phyloP scores from a whole-genome alignment of 306 rosid genomes.

The Cucumis cinereus region DNA sequence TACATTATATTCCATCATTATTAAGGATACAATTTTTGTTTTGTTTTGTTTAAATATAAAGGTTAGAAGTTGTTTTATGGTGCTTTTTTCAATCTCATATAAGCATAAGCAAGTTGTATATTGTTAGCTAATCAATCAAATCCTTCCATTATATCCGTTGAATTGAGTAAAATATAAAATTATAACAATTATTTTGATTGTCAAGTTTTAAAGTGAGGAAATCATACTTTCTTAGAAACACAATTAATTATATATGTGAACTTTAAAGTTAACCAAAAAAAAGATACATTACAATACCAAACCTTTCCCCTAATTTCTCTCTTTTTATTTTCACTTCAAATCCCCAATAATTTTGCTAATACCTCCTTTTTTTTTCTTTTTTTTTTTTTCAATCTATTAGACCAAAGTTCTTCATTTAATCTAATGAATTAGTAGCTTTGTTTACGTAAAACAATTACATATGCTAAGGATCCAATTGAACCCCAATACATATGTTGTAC shows the following conservation, averaged over 20 bases:
- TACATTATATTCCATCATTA: too few species aligned
- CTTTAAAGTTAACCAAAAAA: not conserved
- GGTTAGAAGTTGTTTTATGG: not conserved
- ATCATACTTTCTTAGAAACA: not conserved
- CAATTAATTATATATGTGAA: not conserved
- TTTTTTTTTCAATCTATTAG: not conserved
- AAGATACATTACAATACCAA: not conserved
- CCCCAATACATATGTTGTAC: too few species aligned
- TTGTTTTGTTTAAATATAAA: too few species aligned
- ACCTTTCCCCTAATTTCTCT: not conserved
- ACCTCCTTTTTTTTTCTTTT: too few species aligned
- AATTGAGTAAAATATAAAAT: not conserved
- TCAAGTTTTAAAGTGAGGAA: not conserved
- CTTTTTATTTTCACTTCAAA: not conserved
- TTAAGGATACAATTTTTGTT: too few species aligned
- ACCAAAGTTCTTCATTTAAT: not conserved
- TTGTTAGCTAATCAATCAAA: not conserved
- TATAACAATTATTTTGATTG: not conserved
- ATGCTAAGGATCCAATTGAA: too few species aligned
- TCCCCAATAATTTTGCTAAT: not conserved
- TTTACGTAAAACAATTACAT: too few species aligned
- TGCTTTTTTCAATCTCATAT: not conserved
- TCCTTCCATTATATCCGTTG: not conserved
- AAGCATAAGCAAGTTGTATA: not conserved
- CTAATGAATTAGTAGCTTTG: not conserved